Conservation (phyloP, 2,329 filamentous ascomycete species). For the Cladophialophora bantiana region DNA sequence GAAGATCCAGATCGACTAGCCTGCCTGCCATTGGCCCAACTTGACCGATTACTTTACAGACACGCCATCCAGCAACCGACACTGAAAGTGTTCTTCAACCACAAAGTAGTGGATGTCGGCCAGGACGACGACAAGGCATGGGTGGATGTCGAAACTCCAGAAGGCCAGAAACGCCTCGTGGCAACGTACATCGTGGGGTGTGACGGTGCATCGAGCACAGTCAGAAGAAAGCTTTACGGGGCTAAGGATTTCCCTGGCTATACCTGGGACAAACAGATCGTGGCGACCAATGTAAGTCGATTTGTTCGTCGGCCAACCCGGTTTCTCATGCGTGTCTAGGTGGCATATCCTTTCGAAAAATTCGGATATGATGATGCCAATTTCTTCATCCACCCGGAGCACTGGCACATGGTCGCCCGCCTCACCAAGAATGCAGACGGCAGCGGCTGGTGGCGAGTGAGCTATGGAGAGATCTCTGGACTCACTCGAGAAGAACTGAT, state of each 20-base stretch:
- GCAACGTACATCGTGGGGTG: slow-evolving; percentile 54
- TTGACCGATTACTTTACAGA: slow-evolving; percentile 52
- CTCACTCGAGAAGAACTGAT: slow-evolving; percentile 63
- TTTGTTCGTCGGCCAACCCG: background rate
- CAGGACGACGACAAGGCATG: slow-evolving; percentile 37
- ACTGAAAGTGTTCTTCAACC: slow-evolving; percentile 54
- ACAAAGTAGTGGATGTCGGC: slow-evolving; percentile 44
- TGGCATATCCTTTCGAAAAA: slow-evolving; percentile 36
- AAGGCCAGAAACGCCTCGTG: slow-evolving; percentile 43
- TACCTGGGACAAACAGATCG: slow-evolving; percentile 39
- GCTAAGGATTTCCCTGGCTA: slow-evolving; percentile 36
- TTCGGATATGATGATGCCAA: slow-evolving; percentile 38
- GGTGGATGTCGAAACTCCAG: slow-evolving; percentile 35
- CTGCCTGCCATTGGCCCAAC: slow-evolving; percentile 53
- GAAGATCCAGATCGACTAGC: slow-evolving; percentile 49
- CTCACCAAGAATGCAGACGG: slow-evolving; percentile 58
- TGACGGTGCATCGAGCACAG: slow-evolving; percentile 43
- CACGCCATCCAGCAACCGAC: slow-evolving; percentile 47
- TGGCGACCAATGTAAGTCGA: slow-evolving; percentile 38
- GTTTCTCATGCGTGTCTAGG: slow-evolving; percentile 17
- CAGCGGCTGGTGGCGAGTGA: slow-evolving; percentile 68
- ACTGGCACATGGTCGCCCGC: slow-evolving; percentile 69
- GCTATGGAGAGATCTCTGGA: slow-evolving; percentile 65
- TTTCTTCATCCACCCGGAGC: slow-evolving; percentile 67
- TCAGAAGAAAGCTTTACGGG: slow-evolving; percentile 39